These are phyloP conservation scores for Panicum virgatum DNA, from an alignment of 202 grass and related monocot genomes.

Conservation along the genomic window DNA sequence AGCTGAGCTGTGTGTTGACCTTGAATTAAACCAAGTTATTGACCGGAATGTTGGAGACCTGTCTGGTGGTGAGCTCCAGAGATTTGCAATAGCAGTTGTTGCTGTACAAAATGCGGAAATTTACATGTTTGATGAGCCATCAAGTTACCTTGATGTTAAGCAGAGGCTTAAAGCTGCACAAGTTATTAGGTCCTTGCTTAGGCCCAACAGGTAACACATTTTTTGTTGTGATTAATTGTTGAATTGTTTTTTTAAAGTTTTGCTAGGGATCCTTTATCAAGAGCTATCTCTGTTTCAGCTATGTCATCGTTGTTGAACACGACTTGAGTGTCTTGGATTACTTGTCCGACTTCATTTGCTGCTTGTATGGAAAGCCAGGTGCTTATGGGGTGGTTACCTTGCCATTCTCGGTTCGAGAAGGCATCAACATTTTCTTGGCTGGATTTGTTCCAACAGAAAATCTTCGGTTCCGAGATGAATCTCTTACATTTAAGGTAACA, in stretches of 20 bases:
- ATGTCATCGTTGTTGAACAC: slow-evolving; percentile 93
- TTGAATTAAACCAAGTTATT: slow-evolving; percentile 97
- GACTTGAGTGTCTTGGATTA: slow-evolving; percentile 66
- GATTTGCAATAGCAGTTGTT: slow-evolving; percentile 96
- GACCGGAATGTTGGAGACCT: slow-evolving; percentile 93
- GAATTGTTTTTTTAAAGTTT: no score
- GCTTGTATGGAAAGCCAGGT: slow-evolving; percentile 90
- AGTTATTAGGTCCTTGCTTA: slow-evolving; percentile 83
- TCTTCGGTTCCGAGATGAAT: slow-evolving; percentile 87
- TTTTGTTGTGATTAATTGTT: slow-evolving; percentile 10
- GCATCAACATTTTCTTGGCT: slow-evolving; percentile 91
- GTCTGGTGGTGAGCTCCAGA: slow-evolving; percentile 86
- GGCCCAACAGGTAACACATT: slow-evolving; percentile 67
- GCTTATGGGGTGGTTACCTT: slow-evolving; percentile 96
- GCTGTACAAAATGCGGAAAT: slow-evolving; percentile 94
- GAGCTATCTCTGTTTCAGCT: slow-evolving; percentile 47
- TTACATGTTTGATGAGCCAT: slow-evolving; percentile 94
- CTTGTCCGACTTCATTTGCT: slow-evolving; percentile 97
- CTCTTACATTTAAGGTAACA: slow-evolving; percentile 89
- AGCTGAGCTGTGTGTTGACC: slow-evolving; percentile 76
- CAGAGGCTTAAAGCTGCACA: slow-evolving; percentile 94
- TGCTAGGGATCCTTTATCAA: neutral
- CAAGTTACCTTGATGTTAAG: slow-evolving; percentile 94
- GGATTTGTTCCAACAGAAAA: slow-evolving; percentile 97
- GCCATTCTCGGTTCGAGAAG: slow-evolving; percentile 87